A percentile compares a stretch with the other conserved stretches of the same genome.
Evolutionary conservation across 2,329 filamentous ascomycete genomes (phyloP).

Genomic region (Diaporthe eres): DNA sequence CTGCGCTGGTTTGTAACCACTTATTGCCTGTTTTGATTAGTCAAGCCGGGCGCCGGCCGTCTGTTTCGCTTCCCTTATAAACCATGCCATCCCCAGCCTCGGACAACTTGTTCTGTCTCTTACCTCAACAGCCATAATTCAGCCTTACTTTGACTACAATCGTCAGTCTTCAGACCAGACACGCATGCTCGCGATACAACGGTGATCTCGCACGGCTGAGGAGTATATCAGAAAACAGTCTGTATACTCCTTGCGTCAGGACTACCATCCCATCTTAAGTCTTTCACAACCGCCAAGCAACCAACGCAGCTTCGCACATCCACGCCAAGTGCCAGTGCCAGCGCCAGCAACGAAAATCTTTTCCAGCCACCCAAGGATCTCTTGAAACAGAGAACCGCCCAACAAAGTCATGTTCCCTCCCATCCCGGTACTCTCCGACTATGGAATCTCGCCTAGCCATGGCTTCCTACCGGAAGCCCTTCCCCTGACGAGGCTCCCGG

Average conservation of each 20-base stretch:
- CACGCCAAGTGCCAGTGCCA: slow-evolving; percentile 16
- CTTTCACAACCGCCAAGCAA: slow-evolving; percentile 36
- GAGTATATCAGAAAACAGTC: slow-evolving; percentile 70
- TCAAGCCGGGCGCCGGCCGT: slow-evolving; percentile 29
- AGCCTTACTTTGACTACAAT: not conserved
- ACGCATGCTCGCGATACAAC: slow-evolving; percentile 54
- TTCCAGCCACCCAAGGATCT: not conserved
- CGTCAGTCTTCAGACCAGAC: slow-evolving; percentile 32
- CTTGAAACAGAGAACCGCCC: slow-evolving; percentile 21
- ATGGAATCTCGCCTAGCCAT: slow-evolving; percentile 82
- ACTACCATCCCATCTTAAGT: slow-evolving; percentile 49
- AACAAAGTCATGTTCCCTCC: slow-evolving; percentile 67
- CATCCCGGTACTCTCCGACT: slow-evolving; percentile 78
- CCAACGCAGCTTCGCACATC: not conserved
- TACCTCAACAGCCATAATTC: slow-evolving; percentile 24
- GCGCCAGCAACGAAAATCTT: not conserved
- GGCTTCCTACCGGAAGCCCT: slow-evolving; percentile 90
- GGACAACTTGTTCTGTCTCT: slow-evolving; percentile 21
- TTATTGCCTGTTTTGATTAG: slow-evolving; percentile 19
- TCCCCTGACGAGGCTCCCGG: slow-evolving; percentile 84
- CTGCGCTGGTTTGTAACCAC: slow-evolving; percentile 7
- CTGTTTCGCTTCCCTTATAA: slow-evolving; percentile 34
- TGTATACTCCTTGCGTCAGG: slow-evolving; percentile 78
- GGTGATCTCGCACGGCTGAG: slow-evolving; percentile 69
- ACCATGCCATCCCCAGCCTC: slow-evolving; percentile 11